phyloP scores from a whole-genome alignment of 2,329 filamentous ascomycete genomes.

The Aspergillus costaricaensis region DNA sequence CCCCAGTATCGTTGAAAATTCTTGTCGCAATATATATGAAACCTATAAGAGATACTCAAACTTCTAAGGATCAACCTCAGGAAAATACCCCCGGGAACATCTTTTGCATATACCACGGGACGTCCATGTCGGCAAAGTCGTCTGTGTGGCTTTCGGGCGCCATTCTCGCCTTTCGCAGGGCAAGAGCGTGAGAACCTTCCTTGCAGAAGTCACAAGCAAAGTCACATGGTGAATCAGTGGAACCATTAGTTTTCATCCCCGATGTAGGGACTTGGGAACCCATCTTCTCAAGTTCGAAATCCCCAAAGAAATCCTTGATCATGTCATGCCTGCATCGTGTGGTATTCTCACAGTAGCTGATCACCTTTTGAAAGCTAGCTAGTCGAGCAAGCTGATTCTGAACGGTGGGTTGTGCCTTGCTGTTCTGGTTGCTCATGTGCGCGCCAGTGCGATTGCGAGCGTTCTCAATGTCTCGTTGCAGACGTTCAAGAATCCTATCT shows the following conservation, averaged over 20 bases:
- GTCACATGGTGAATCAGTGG: slow-evolving; percentile 58
- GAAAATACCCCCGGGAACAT: slow-evolving; percentile 19
- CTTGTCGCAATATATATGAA: neutral
- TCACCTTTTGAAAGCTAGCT: slow-evolving; percentile 67
- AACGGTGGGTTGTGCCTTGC: slow-evolving; percentile 19
- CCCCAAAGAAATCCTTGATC: slow-evolving; percentile 78
- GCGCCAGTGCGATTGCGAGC: slow-evolving; percentile 34
- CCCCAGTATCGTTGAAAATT: neutral
- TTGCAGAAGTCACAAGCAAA: slow-evolving; percentile 80
- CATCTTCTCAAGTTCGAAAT: slow-evolving; percentile 47
- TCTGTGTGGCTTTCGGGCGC: slow-evolving; percentile 18
- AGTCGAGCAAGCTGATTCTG: slow-evolving; percentile 50
- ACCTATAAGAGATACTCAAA: neutral
- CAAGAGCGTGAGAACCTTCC: slow-evolving; percentile 59
- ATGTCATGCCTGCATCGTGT: slow-evolving; percentile 71
- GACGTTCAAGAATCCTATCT: slow-evolving; percentile 65
- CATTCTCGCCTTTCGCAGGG: slow-evolving; percentile 54
- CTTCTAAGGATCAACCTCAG: neutral
- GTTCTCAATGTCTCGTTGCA: slow-evolving; percentile 48
- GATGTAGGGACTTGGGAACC: slow-evolving; percentile 26
- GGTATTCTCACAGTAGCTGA: slow-evolving; percentile 79
- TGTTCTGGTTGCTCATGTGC: slow-evolving; percentile 44
- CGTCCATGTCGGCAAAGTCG: slow-evolving; percentile 15
- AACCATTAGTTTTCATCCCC: slow-evolving; percentile 1
- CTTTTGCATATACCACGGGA: slow-evolving; percentile 16